Evolutionary conservation across 495 filamentous ascomycete genomes (phyloP).

Genomic region (Xylaria flabelliformis): DNA sequence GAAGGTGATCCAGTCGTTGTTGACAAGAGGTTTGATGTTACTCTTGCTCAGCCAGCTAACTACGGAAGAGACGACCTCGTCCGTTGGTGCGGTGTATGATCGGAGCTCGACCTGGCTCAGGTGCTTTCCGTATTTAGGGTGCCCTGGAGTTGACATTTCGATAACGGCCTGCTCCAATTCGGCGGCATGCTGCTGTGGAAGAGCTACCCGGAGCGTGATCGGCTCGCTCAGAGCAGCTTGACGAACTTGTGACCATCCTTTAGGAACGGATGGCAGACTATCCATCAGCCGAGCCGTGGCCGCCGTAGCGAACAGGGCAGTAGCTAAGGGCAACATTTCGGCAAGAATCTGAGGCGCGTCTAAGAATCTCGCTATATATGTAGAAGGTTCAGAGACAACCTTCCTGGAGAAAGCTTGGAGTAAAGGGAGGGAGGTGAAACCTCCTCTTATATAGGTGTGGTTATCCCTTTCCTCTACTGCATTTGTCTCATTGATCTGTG

Average conservation of each 20-base stretch:
- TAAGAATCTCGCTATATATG: neutral
- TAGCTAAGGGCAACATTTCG: conserved; percentile 21
- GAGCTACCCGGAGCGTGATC: conserved; percentile 50
- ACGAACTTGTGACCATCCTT: conserved; percentile 52
- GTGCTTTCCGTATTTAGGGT: conserved; percentile 57
- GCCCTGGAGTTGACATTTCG: conserved; percentile 58
- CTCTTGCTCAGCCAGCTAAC: conserved; percentile 53
- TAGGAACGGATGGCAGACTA: conserved; percentile 49
- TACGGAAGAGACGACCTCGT: conserved; percentile 46
- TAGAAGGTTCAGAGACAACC: conserved; percentile 8
- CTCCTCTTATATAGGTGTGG: conserved; percentile 16
- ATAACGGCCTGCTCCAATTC: conserved; percentile 56
- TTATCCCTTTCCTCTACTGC: neutral
- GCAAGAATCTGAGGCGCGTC: neutral
- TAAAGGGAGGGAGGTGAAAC: neutral
- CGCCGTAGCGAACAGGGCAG: conserved; percentile 45
- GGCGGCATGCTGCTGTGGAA: conserved; percentile 57
- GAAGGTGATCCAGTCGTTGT: conserved; percentile 58
- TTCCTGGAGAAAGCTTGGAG: neutral
- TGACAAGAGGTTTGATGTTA: conserved; percentile 48
- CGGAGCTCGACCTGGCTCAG: conserved; percentile 54
- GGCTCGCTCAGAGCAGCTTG: conserved; percentile 38
- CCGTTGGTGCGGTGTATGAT: conserved; percentile 51
- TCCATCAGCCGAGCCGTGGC: conserved; percentile 58
- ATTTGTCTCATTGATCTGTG: conserved; percentile 14